Base-by-base conservation (phyloP, 345 rosid genomes). In the Mercurialis annua region DNA sequence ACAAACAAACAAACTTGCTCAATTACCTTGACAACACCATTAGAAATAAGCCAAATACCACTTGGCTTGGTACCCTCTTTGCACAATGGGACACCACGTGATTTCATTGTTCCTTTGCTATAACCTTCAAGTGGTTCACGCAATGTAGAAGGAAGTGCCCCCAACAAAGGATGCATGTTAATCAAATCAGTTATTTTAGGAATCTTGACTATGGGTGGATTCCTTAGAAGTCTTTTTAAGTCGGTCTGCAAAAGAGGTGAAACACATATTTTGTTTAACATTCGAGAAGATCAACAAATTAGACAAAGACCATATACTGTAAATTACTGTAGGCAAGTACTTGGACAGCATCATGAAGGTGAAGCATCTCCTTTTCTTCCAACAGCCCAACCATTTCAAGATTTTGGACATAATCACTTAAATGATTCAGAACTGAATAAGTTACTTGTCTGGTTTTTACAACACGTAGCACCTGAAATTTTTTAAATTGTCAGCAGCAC, bases 361-460 rank as follows among this genome's bases (percentile, higher is more conserved):
- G 99, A 80, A 84, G 84, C 83, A 87, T 86, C 80, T 93, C 97
- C 68, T 89, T 93, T 72, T 85, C 87, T 73, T 93, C 99, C 77
- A 93, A 77, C 65, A 93, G 73, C 24, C 99, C 99, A 66, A 78
- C 78, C 76, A 81, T 89, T 81, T 89, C 95, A 68, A 93, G 97
- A 82, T 86, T 80, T 82, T 90, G 78, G 62, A 87, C 83, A 72
- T 93, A 93, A n/a, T 84, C 84, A 58, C 81, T 84, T 75, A 89
- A 83, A 74, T 85, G 95, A 76, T 84, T 91, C 74, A 93, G 74
- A 76, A 93, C 92, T 2, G 96, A 77, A 77, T 84, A 76, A 21
- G 97, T 83, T 67, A 84, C 96, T 82, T 93, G 99, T 72, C 97
- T 91, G 36, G 99, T 93, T 82, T 93, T 93, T 71, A 93, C 95